Evolutionary conservation across 1,284 basidiomycete species (phyloP).

Genomic region (Tausonia pullulans): DNA sequence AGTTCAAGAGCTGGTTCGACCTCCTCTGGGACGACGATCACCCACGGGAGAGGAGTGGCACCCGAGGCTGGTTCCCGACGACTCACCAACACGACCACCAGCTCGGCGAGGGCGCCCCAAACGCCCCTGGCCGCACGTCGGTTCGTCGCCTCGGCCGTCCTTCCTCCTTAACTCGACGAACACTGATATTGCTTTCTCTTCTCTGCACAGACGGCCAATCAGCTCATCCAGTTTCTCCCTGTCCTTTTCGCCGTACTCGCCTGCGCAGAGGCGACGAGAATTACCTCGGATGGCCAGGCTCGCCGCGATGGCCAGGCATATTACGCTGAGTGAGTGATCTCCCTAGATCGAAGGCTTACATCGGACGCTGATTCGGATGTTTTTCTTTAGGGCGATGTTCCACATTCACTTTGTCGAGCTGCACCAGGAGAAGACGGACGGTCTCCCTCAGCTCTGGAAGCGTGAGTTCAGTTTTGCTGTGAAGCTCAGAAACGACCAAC

Average conservation of each 20-base stretch:
- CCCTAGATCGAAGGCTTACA: no score
- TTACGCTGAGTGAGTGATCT: not conserved
- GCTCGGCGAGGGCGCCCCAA: no score
- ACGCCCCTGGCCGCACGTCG: no score
- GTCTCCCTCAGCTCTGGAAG: constrained; percentile 22
- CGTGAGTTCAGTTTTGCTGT: constrained; percentile 22
- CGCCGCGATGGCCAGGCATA: not conserved
- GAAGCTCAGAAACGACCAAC: no score
- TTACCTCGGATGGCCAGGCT: constrained; percentile 12
- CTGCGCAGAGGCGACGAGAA: constrained; percentile 22
- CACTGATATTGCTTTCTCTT: no score
- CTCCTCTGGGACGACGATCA: constrained; percentile 16
- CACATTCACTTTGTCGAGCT: constrained; percentile 12
- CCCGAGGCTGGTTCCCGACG: no score
- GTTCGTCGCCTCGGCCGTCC: no score
- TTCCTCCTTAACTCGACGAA: no score
- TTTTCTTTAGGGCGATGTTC: constrained; percentile 1
- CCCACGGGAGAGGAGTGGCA: no score
- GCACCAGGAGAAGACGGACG: constrained; percentile 14
- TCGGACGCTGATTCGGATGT: no score
- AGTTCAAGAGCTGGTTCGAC: constrained; percentile 26
- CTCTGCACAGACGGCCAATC: constrained; percentile 18
- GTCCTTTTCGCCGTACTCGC: constrained; percentile 28
- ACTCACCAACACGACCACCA: no score
- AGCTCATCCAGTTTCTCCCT: constrained; percentile 24